Evolutionary conservation across 2,329 filamentous ascomycete species (phyloP).

Genomic region (Aspergillus ruber): DNA sequence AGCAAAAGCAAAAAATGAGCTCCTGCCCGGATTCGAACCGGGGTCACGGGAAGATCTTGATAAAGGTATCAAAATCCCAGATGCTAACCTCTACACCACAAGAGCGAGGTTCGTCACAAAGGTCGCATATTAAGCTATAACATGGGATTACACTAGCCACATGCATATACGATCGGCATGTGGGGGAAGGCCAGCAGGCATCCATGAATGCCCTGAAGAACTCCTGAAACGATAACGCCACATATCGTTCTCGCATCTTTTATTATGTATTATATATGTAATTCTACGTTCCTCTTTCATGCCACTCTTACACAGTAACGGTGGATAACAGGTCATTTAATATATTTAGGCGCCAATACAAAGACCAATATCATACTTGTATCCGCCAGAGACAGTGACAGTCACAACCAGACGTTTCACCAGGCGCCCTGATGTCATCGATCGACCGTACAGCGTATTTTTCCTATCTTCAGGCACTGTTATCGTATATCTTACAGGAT

Average conservation of each 20-base stretch:
- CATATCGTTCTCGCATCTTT: not conserved
- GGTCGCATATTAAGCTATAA: not conserved
- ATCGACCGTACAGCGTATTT: conserved; percentile 13
- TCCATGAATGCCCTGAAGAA: not conserved
- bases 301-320: too few relatives aligned
- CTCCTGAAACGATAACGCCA: too few relatives aligned
- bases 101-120: not conserved
- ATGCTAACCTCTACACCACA: conserved; percentile 1
- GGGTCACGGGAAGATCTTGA: not conserved
- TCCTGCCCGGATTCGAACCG: conserved; percentile 1
- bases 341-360: not conserved
- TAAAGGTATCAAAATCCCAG: not conserved
- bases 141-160: not conserved
- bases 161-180: not conserved
- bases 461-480: not conserved
- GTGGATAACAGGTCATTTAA: too few relatives aligned
- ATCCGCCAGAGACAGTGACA: not conserved
- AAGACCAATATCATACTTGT: not conserved
- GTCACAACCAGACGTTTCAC: conserved; percentile 22
- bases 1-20: not conserved
- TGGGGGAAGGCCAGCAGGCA: not conserved
- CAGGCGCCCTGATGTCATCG: conserved; percentile 32
- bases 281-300: too few relatives aligned
- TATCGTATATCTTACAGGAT: not conserved
- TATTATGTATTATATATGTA: not conserved